Evolutionary conservation across 23 red algal genomes (phyloP).

Genomic region (Cyanidioschyzon merolae): DNA sequence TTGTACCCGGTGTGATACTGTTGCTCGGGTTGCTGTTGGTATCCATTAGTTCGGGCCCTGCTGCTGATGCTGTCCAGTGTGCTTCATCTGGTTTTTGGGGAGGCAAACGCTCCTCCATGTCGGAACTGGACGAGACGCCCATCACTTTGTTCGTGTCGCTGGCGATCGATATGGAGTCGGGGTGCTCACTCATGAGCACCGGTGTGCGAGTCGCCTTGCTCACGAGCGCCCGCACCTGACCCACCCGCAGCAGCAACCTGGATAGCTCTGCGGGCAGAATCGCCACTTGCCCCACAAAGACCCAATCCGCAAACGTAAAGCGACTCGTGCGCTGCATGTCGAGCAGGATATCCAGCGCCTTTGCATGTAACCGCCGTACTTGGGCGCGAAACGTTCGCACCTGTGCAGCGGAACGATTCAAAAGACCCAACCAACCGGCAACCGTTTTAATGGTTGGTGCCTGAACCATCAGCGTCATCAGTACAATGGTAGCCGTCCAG

Average conservation of each 20-base stretch:
- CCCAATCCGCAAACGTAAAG: background rate
- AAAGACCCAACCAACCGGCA: conserved; percentile 35
- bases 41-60: too few species aligned
- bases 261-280: background rate
- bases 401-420: conserved; percentile 7
- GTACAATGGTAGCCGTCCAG: conserved; percentile 77
- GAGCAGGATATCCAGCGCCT: conserved; percentile 6
- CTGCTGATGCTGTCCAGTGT: too few species aligned
- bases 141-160: too few species aligned
- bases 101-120: too few species aligned
- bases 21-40: too few species aligned
- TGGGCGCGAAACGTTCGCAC: conserved; percentile 12
- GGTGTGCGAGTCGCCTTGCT: background rate
- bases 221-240: background rate
- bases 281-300: conserved; percentile 2
- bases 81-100: too few species aligned
- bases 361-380: background rate
- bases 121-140: too few species aligned
- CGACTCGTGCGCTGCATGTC: conserved; percentile 3
- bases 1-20: too few species aligned
- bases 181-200: too few species aligned
- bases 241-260: background rate
- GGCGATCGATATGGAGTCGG: too few species aligned
- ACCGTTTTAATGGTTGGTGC: conserved; percentile 51
- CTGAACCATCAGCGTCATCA: conserved; percentile 65